These are phyloP conservation scores for Tuber brumale DNA, from an alignment of 495 filamentous ascomycete genomes.

Conservation along the genomic window DNA sequence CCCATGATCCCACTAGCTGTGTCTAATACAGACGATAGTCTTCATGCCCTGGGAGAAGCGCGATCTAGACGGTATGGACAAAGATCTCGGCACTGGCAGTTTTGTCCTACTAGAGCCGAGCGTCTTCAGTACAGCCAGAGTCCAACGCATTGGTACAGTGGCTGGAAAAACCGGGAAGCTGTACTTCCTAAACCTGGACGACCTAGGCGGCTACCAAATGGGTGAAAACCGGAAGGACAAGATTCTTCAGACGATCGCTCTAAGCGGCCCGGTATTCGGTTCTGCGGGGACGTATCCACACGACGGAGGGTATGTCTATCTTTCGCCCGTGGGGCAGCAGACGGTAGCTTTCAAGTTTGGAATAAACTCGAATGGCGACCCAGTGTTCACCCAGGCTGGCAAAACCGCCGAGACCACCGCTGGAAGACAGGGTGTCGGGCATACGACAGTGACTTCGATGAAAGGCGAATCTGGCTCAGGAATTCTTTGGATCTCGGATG, in stretches of 20 bases:
- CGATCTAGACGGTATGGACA: conserved; percentile 43
- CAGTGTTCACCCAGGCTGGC: conserved; percentile 44
- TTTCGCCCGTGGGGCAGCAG: conserved; percentile 44
- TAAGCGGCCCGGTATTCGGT: conserved; percentile 44
- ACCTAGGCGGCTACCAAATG: conserved; percentile 43
- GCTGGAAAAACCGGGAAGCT: conserved; percentile 41
- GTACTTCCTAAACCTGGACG: conserved; percentile 41
- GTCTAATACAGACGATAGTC: conserved; percentile 33
- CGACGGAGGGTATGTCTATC: conserved; percentile 48
- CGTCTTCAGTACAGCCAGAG: conserved; percentile 43
- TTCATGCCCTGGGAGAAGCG: conserved; percentile 43
- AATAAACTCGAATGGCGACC: conserved; percentile 38
- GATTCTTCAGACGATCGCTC: conserved; percentile 42
- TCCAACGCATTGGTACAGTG: conserved; percentile 40
- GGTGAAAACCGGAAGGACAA: conserved; percentile 42
- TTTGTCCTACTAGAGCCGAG: conserved; percentile 44
- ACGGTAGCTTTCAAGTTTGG: conserved; percentile 45
- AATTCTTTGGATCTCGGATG: conserved; percentile 45
- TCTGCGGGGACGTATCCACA: conserved; percentile 45
- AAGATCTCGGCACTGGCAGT: conserved; percentile 41
- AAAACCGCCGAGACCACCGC: conserved; percentile 40
- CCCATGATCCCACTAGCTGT: conserved; percentile 17
- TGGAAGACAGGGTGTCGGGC: conserved; percentile 44
- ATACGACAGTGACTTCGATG: conserved; percentile 44
- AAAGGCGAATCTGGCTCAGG: conserved; percentile 44